Percentiles rank a stretch among this genome's conserved stretches.
Conservation (phyloP, 1,284 basidiomycete genomes). For the Apiotrichum mycotoxinovorans region DNA sequence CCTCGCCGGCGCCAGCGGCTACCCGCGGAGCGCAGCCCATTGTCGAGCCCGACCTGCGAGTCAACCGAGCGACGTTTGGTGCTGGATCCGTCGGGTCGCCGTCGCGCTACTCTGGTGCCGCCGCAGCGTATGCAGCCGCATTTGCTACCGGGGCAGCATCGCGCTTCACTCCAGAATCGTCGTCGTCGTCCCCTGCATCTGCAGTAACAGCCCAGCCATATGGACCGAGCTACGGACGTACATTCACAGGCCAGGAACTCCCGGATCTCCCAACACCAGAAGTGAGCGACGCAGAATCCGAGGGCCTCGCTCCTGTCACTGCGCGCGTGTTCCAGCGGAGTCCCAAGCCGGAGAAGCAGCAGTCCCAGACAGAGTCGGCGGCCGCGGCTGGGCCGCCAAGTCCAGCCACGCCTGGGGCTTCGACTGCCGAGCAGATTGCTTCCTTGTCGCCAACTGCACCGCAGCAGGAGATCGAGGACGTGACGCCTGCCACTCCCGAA, state of each 20-base stretch:
- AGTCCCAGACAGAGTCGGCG: no score
- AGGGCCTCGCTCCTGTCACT: neutral
- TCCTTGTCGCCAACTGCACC: no score
- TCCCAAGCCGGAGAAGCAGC: neutral
- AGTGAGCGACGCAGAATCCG: conserved; percentile 4
- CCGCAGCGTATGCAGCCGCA: no score
- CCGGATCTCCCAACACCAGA: conserved; percentile 1
- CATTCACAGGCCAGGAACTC: neutral
- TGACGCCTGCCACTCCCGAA: no score
- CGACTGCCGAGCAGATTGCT: neutral
- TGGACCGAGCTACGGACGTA: neutral
- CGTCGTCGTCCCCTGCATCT: neutral
- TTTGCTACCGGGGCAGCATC: neutral
- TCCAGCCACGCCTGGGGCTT: no score
- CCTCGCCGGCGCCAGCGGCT: no score
- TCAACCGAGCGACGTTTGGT: no score
- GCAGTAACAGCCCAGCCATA: neutral
- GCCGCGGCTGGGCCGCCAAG: neutral
- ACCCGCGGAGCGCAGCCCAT: no score
- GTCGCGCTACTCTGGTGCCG: no score
- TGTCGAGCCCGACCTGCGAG: no score
- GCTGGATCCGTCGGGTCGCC: no score
- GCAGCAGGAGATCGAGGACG: no score
- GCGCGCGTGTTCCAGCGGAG: conserved; percentile 4
- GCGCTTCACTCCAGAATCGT: neutral